A percentile compares a stretch with the other conserved stretches of the same genome.
Conservation (phyloP, 1,139 yeast species). For the Kodamaea alishanica region DNA sequence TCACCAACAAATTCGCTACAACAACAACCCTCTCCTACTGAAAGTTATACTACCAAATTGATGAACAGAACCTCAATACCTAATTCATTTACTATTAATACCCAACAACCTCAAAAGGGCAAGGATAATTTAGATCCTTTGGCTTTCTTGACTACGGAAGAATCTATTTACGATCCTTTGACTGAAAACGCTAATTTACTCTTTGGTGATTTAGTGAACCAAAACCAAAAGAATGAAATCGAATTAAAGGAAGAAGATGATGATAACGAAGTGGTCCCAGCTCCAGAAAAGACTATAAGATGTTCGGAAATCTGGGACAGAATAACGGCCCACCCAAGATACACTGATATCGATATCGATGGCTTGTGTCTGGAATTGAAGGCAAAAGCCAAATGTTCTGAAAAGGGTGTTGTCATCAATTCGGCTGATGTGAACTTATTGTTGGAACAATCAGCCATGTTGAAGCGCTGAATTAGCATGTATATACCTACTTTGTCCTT, state of each 20-base stretch:
- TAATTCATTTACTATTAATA: slow-evolving; percentile 12
- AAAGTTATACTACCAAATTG: not conserved
- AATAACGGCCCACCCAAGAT: slow-evolving; percentile 88
- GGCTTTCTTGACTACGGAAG: slow-evolving; percentile 52
- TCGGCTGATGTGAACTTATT: slow-evolving; percentile 72
- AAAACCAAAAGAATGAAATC: slow-evolving; percentile 1
- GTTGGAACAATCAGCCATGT: slow-evolving; percentile 39
- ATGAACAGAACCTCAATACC: slow-evolving; percentile 35
- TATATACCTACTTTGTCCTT: not conserved
- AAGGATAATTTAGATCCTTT: slow-evolving; percentile 30
- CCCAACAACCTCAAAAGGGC: slow-evolving; percentile 4
- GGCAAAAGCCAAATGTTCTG: slow-evolving; percentile 93
- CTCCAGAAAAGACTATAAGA: slow-evolving; percentile 50
- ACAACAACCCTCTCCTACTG: not conserved
- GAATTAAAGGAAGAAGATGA: slow-evolving; percentile 17
- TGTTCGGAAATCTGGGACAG: slow-evolving; percentile 97
- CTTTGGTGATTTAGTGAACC: slow-evolving; percentile 37
- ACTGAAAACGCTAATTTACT: slow-evolving; percentile 30
- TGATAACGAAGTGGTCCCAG: slow-evolving; percentile 49
- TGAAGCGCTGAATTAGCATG: slow-evolving; percentile 10
- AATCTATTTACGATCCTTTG: slow-evolving; percentile 66
- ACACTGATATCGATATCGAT: slow-evolving; percentile 89
- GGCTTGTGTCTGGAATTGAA: slow-evolving; percentile 86
- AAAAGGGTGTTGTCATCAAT: slow-evolving; percentile 81
- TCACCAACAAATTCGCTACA: too few species aligned